phyloP scores from a whole-genome alignment of 192 early-diverging fungal species.

The Podochytrium sp. region DNA sequence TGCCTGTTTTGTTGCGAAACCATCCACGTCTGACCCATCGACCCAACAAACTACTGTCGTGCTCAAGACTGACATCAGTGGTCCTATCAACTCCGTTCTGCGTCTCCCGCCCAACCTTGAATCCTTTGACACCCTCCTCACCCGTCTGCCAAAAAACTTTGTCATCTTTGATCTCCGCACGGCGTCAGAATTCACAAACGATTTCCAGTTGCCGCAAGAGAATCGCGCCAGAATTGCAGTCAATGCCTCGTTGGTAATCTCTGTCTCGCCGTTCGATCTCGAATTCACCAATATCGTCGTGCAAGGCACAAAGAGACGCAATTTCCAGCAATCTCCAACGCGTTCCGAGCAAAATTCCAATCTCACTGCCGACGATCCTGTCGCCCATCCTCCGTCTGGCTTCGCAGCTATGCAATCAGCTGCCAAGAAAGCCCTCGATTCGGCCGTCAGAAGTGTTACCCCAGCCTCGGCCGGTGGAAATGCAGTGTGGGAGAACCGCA shows the following conservation, averaged over 20 bases:
- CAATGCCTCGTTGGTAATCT: background rate
- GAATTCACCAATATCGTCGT: slow-evolving; percentile 6
- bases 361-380: too few species aligned
- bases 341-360: too few species aligned
- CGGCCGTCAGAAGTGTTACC: background rate
- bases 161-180: background rate
- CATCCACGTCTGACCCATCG: background rate
- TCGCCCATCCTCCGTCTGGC: too few species aligned
- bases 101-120: background rate
- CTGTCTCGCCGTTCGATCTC: background rate
- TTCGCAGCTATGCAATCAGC: background rate
- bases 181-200: background rate
- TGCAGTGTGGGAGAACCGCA: background rate
- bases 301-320: background rate
- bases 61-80: background rate
- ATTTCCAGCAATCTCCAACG: background rate
- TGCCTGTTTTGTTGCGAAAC: background rate
- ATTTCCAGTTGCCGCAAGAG: background rate
- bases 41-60: background rate
- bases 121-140: background rate
- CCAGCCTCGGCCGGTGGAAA: too few species aligned
- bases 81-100: background rate
- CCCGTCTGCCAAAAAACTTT: background rate
- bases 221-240: background rate
- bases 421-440: background rate